Percentiles rank a stretch among this genome's conserved stretches.
phyloP scores from a whole-genome alignment of 2,329 filamentous ascomycete species.

The Colletotrichum australisinense region DNA sequence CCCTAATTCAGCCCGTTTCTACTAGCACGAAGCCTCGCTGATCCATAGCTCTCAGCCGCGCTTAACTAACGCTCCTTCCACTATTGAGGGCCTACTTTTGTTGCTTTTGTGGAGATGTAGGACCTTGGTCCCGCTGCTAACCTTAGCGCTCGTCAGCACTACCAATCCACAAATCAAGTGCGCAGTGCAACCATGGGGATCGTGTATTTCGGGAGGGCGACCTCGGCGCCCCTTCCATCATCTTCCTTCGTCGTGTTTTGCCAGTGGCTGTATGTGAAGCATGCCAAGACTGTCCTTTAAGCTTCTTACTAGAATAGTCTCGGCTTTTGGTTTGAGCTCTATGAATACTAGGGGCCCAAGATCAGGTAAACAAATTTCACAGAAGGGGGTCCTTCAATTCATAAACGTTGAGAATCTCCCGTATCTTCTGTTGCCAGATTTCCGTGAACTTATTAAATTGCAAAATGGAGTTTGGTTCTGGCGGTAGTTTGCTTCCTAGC shows the following conservation, averaged over 20 bases:
- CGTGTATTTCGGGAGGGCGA: neutral
- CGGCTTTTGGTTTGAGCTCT: neutral
- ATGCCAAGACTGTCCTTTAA: neutral
- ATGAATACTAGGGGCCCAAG: conserved; percentile 22
- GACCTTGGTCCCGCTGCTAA: neutral
- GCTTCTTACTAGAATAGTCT: neutral
- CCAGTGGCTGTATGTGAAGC: neutral
- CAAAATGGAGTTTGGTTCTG: neutral
- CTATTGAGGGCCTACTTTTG: neutral
- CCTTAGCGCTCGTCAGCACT: neutral
- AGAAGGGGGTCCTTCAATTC: too few species aligned
- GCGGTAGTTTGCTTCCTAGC: neutral
- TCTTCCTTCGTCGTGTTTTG: neutral
- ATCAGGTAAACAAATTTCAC: too few species aligned
- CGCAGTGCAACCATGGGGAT: neutral
- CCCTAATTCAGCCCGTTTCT: neutral
- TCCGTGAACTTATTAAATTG: neutral
- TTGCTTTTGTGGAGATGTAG: neutral
- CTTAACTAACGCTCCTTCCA: neutral
- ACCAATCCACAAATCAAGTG: neutral
- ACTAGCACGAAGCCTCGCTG: neutral
- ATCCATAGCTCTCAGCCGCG: neutral
- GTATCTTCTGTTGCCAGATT: too few species aligned
- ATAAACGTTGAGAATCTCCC: too few species aligned
- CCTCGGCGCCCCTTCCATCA: neutral